Evolutionary conservation across 805 yeast species (phyloP).

Genomic region (Barnettozyma salicaria): DNA sequence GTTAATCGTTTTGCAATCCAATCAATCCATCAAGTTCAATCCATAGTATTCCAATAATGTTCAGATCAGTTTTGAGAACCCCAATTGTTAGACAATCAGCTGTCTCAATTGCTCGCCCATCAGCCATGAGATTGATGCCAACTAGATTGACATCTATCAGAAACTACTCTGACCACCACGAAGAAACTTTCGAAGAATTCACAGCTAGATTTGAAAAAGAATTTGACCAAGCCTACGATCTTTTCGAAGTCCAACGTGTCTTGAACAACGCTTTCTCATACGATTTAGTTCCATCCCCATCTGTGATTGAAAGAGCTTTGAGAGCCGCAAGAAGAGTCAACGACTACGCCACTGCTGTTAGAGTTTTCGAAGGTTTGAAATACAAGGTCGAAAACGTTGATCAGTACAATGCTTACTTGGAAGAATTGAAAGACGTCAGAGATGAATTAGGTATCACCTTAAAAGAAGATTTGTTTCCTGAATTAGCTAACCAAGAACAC

Average conservation of each 20-base stretch:
- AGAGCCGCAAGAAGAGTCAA: slow-evolving; percentile 98
- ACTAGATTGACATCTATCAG: slow-evolving; percentile 35
- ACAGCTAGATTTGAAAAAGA: slow-evolving; percentile 87
- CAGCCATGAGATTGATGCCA: slow-evolving; percentile 13
- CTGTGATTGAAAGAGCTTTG: slow-evolving; percentile 90
- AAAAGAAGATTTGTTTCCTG: slow-evolving; percentile 78
- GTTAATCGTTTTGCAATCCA: too few relatives aligned
- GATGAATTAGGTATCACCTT: slow-evolving; percentile 88
- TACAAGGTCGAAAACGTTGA: slow-evolving; percentile 92
- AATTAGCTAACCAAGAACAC: slow-evolving; percentile 23
- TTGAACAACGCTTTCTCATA: slow-evolving; percentile 97
- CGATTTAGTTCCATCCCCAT: slow-evolving; percentile 97
- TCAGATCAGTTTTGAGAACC: slow-evolving; percentile 18
- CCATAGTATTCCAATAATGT: slow-evolving; percentile 9
- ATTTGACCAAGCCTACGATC: slow-evolving; percentile 87
- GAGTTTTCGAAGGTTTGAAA: slow-evolving; percentile 96
- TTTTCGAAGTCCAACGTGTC: slow-evolving; percentile 87
- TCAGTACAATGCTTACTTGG: slow-evolving; percentile 94
- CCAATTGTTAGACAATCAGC: slow-evolving; percentile 18
- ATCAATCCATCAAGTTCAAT: background rate
- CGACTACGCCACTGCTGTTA: slow-evolving; percentile 97
- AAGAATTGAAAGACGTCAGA: slow-evolving; percentile 87
- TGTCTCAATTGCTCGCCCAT: slow-evolving; percentile 16
- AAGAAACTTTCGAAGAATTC: slow-evolving; percentile 93
- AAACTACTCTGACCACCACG: slow-evolving; percentile 76